Conservation (phyloP, 1,284 basidiomycete species). For the Apiotrichum akiyoshidainum region DNA sequence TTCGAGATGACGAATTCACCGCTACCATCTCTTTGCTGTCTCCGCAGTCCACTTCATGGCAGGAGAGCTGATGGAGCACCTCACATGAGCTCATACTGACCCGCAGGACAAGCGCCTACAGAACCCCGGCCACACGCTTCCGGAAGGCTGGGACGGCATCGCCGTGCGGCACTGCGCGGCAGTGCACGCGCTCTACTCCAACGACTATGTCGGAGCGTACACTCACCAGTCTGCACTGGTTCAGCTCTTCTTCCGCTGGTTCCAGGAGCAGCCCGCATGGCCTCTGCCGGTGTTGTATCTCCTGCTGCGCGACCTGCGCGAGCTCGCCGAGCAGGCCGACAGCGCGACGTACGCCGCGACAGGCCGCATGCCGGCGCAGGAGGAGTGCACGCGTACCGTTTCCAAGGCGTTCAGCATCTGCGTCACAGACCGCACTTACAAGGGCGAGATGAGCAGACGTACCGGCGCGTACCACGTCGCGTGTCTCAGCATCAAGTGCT, state of each 20-base stretch:
- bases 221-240: conserved; percentile 39
- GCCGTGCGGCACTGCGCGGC: conserved; percentile 45
- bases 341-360: conserved; percentile 47
- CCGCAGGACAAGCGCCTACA: conserved; percentile 32
- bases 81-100: conserved; percentile 1
- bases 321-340: conserved; percentile 63
- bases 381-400: conserved; percentile 85
- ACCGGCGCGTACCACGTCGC: conserved; percentile 96
- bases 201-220: conserved; percentile 41
- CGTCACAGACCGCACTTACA: conserved; percentile 75
- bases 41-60: too few relatives aligned
- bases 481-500: conserved; percentile 84
- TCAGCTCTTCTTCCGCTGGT: conserved; percentile 71
- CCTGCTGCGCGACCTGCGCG: conserved; percentile 71
- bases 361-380: conserved; percentile 65
- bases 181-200: conserved; percentile 34
- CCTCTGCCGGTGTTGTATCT: conserved; percentile 74
- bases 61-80: too few relatives aligned
- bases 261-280: conserved; percentile 74
- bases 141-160: conserved; percentile 45
- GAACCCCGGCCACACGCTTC: conserved; percentile 38
- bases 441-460: conserved; percentile 72
- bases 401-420: conserved; percentile 90
- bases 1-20: not conserved
- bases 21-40: not conserved